These are phyloP conservation scores for Phytophthora pini DNA, from an alignment of 352 stramenopile genomes.

Conservation along the genomic window DNA sequence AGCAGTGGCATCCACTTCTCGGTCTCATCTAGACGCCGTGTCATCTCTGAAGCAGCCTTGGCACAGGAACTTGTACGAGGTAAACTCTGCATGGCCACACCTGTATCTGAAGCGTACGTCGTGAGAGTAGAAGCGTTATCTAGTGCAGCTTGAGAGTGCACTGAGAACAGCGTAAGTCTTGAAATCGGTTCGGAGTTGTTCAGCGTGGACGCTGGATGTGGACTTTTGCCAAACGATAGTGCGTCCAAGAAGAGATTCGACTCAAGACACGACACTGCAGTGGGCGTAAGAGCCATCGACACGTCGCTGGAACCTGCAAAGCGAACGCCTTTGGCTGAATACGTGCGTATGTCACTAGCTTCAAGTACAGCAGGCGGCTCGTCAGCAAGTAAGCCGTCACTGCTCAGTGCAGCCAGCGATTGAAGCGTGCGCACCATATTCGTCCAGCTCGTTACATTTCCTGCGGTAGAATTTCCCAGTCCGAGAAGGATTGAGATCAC, in stretches of 20 bases:
- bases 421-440: constrained; percentile 58
- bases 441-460: constrained; percentile 27
- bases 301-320: constrained; percentile 24
- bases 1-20: constrained; percentile 51
- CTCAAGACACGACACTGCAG: constrained; percentile 51
- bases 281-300: constrained; percentile 53
- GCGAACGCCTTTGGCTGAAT: constrained; percentile 42
- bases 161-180: constrained; percentile 46
- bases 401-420: constrained; percentile 57
- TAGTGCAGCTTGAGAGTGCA: constrained; percentile 49
- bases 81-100: constrained; percentile 41
- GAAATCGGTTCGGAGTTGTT: constrained; percentile 51
- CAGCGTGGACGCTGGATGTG: constrained; percentile 56
- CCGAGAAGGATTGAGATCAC: constrained; percentile 52
- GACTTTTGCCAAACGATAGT: constrained; percentile 42
- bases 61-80: constrained; percentile 50
- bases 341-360: constrained; percentile 38
- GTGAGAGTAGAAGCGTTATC: constrained; percentile 19
- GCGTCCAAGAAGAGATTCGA: constrained; percentile 56
- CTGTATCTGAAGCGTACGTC: constrained; percentile 12
- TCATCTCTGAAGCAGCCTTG: constrained; percentile 28
- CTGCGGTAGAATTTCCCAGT: constrained; percentile 18
- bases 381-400: constrained; percentile 49
- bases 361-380: constrained; percentile 44
- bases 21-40: constrained; percentile 4